Conservation (phyloP, 257 asterid genomes). For the Ophiorrhiza pumila region DNA sequence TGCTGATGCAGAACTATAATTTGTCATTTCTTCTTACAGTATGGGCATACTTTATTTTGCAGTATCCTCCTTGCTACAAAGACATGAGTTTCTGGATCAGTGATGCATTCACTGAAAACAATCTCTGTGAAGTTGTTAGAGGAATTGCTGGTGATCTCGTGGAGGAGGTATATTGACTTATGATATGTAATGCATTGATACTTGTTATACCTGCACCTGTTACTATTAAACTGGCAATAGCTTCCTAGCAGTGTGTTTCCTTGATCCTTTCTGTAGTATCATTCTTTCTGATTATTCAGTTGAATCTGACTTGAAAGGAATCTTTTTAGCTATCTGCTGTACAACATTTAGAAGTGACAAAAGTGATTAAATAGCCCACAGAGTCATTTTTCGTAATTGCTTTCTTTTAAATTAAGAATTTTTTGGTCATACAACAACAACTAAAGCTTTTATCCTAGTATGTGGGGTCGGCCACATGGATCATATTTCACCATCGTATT, state of each 20-base stretch:
- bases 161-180: constrained; percentile 62
- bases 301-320: neutral
- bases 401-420: neutral
- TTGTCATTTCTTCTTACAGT: neutral
- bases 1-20: neutral
- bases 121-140: constrained; percentile 84
- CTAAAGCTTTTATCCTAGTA: too few species aligned
- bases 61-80: constrained; percentile 93
- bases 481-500: too few species aligned
- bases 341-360: neutral
- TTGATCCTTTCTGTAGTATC: neutral
- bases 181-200: neutral
- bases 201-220: neutral
- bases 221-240: neutral
- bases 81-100: constrained; percentile 94
- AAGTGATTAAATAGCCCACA: neutral
- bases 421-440: neutral
- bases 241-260: neutral
- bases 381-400: neutral
- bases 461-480: too few species aligned
- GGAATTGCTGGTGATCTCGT: constrained; percentile 89
- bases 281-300: neutral
- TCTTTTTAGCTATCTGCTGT: neutral
- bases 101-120: constrained; percentile 77
- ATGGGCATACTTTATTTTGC: constrained; percentile 20